Conservation (phyloP, 805 yeast species). For the Saccharomycopsis selenospora region DNA sequence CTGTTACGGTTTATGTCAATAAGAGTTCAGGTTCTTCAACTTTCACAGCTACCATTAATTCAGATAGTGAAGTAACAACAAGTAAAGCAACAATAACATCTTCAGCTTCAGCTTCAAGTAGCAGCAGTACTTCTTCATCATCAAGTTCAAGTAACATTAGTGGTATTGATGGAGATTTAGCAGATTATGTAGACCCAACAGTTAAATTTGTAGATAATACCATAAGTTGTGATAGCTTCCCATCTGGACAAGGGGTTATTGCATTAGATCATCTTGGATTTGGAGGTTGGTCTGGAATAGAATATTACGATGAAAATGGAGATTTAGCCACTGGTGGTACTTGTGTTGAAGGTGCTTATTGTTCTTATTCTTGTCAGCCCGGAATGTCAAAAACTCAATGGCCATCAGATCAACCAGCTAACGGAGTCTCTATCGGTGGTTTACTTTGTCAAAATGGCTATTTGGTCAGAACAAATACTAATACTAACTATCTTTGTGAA, state of each 20-base stretch:
- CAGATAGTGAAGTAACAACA: slow-evolving; percentile 7
- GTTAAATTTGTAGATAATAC: slow-evolving; percentile 62
- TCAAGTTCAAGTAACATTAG: slow-evolving; percentile 30
- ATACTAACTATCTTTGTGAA: slow-evolving; percentile 50
- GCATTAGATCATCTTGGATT: slow-evolving; percentile 47
- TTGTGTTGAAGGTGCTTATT: slow-evolving; percentile 62
- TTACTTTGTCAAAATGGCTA: slow-evolving; percentile 54
- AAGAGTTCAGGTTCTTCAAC: slow-evolving; percentile 29
- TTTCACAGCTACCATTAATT: slow-evolving; percentile 13
- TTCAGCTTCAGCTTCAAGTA: too few species aligned
- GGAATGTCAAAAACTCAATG: slow-evolving; percentile 81
- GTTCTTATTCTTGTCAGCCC: slow-evolving; percentile 72
- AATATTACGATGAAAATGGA: slow-evolving; percentile 52
- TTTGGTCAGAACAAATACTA: slow-evolving; percentile 52
- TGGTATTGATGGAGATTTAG: slow-evolving; percentile 46
- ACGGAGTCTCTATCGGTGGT: slow-evolving; percentile 70
- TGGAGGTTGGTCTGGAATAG: slow-evolving; percentile 42
- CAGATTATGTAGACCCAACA: slow-evolving; percentile 41
- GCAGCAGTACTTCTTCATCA: slow-evolving; percentile 24
- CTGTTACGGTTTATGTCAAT: slow-evolving; percentile 30
- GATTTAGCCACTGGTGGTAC: slow-evolving; percentile 48
- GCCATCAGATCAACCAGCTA: slow-evolving; percentile 60
- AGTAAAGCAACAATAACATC: slow-evolving; percentile 16
- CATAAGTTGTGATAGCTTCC: slow-evolving; percentile 59
- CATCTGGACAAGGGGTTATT: slow-evolving; percentile 69